These are phyloP conservation scores for Citrus inodora DNA, from an alignment of 345 rosid genomes.

Conservation along the genomic window DNA sequence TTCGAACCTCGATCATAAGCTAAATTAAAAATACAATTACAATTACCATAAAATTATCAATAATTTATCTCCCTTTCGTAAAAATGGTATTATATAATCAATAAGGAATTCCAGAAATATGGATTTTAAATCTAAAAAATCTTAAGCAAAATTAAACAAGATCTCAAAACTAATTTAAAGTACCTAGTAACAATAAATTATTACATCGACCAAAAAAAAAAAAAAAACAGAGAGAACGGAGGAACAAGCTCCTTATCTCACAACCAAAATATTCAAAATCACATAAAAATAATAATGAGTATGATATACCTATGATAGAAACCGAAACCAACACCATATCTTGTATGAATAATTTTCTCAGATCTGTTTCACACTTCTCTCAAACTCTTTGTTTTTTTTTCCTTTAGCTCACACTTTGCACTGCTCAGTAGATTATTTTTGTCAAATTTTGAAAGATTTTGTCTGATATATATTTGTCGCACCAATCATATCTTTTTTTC, in stretches of 20 bases:
- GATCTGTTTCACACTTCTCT: background rate
- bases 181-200: background rate
- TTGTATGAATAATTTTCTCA: background rate
- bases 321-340: background rate
- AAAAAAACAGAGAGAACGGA: background rate
- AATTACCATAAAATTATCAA: too few relatives aligned
- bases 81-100: background rate
- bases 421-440: too few relatives aligned
- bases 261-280: background rate
- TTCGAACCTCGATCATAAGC: background rate
- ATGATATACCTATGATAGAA: background rate
- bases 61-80: too few relatives aligned
- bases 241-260: background rate
- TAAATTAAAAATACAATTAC: background rate
- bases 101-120: background rate
- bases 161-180: background rate
- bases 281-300: background rate
- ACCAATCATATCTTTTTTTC: too few relatives aligned
- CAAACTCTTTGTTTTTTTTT: background rate
- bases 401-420: background rate
- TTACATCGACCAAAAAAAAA: background rate
- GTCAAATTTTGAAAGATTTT: background rate
- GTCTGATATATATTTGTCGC: too few relatives aligned
- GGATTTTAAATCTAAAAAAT: background rate
- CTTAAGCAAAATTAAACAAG: background rate